Conservation (phyloP, 352 stramenopile species). For the Globisporangium cylindrosporum region DNA sequence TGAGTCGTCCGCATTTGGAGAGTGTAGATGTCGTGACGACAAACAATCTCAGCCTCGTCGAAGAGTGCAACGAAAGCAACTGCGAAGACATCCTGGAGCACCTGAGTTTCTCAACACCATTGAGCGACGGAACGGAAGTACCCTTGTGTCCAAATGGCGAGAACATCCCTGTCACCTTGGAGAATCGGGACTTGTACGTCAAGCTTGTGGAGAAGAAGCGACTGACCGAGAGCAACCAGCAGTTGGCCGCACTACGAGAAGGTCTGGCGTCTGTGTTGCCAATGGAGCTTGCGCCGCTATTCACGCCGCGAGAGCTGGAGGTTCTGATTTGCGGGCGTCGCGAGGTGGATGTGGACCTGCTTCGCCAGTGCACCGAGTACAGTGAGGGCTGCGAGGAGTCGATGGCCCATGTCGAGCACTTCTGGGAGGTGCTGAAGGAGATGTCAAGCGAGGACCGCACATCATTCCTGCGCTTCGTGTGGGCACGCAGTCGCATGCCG, state of each 20-base stretch:
- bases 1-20: conserved; percentile 73
- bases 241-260: conserved; percentile 72
- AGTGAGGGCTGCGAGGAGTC: conserved; percentile 91
- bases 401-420: conserved; percentile 90
- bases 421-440: conserved; percentile 96
- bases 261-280: conserved; percentile 94
- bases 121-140: conserved; percentile 82
- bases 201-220: conserved; percentile 65
- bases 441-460: conserved; percentile 95
- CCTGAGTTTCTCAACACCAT: conserved; percentile 69
- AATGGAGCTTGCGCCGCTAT: conserved; percentile 94
- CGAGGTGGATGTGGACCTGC: conserved; percentile 96
- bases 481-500: conserved; percentile 95
- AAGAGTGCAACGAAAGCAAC: conserved; percentile 41
- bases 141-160: conserved; percentile 64
- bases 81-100: conserved; percentile 61
- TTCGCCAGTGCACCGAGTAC: conserved; percentile 96
- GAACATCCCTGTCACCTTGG: conserved; percentile 59
- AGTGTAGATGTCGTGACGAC: conserved; percentile 71
- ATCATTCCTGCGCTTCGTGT: conserved; percentile 97
- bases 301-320: conserved; percentile 95
- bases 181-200: conserved; percentile 61
- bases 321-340: conserved; percentile 95
- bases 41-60: conserved; percentile 66
- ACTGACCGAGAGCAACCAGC: conserved; percentile 77